phyloP scores from a whole-genome alignment of 306 rosid species.

The Pyrus bretschneideri region DNA sequence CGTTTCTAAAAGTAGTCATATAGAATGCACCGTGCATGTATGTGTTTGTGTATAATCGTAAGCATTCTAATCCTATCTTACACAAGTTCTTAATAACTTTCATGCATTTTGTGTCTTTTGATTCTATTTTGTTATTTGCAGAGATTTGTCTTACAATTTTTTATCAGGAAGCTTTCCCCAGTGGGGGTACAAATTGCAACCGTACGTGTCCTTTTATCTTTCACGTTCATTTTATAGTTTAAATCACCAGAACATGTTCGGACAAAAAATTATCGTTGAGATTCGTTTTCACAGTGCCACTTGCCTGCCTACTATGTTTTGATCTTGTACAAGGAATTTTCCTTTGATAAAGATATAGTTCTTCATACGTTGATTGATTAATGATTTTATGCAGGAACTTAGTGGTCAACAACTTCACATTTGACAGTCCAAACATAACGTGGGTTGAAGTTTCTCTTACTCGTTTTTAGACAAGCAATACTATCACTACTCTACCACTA shows the following conservation, averaged over 20 bases:
- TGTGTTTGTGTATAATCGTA: neutral
- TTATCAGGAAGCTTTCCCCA: conserved; percentile 16
- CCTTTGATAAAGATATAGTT: neutral
- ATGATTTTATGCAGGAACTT: conserved; percentile 19
- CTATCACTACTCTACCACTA: neutral
- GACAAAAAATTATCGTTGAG: neutral
- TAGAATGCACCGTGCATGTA: neutral
- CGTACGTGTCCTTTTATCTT: conserved; percentile 6
- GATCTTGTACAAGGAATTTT: neutral
- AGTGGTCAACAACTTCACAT: conserved; percentile 25
- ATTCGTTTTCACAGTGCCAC: neutral
- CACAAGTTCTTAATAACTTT: neutral
- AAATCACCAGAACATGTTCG: neutral
- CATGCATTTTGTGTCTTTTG: neutral
- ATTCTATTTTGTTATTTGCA: neutral
- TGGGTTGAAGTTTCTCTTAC: neutral
- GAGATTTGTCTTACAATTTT: conserved; percentile 25
- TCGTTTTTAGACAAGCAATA: neutral
- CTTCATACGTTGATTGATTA: neutral
- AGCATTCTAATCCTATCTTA: neutral
- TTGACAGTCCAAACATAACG: conserved; percentile 6
- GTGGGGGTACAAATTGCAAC: conserved; percentile 19
- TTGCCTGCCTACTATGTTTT: neutral
- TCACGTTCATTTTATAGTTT: neutral
- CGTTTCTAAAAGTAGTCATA: neutral